Conservation (phyloP, 768 basidiomycete species). For the Lactarius hatsudake region DNA sequence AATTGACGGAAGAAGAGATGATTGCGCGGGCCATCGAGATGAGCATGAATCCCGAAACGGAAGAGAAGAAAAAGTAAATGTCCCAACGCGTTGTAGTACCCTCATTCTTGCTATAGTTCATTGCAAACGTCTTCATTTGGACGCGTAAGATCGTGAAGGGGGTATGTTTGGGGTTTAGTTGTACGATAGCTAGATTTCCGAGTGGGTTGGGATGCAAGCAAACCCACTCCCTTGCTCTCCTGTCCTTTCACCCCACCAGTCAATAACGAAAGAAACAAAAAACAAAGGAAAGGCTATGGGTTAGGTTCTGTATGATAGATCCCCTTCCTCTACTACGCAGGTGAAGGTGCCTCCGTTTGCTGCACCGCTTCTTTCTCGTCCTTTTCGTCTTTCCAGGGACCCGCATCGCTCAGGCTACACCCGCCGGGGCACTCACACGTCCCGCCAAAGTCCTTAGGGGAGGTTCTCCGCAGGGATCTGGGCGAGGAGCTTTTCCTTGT, state of each 20-base stretch:
- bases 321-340: conserved; percentile 3
- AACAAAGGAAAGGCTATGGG: background rate
- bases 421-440: conserved; percentile 72
- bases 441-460: conserved; percentile 84
- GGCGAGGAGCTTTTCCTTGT: conserved; percentile 69
- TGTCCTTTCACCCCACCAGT: background rate
- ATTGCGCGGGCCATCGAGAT: conserved; percentile 90
- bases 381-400: conserved; percentile 73
- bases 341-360: background rate
- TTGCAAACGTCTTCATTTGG: background rate
- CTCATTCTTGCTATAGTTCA: background rate
- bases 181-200: conserved; percentile 6
- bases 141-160: background rate
- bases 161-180: background rate
- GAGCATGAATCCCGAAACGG: conserved; percentile 70
- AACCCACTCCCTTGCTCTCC: background rate
- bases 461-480: conserved; percentile 86
- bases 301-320: conserved; percentile 10
- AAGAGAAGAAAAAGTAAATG: conserved; percentile 42
- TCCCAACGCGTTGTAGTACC: background rate
- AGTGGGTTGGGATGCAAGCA: conserved; percentile 1
- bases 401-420: conserved; percentile 85
- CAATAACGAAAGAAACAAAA: background rate
- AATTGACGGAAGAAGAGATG: conserved; percentile 81
- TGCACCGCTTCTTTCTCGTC: background rate